These are phyloP conservation scores for Colletotrichum endophyticum DNA, from an alignment of 2,329 filamentous ascomycete genomes.

Conservation along the genomic window DNA sequence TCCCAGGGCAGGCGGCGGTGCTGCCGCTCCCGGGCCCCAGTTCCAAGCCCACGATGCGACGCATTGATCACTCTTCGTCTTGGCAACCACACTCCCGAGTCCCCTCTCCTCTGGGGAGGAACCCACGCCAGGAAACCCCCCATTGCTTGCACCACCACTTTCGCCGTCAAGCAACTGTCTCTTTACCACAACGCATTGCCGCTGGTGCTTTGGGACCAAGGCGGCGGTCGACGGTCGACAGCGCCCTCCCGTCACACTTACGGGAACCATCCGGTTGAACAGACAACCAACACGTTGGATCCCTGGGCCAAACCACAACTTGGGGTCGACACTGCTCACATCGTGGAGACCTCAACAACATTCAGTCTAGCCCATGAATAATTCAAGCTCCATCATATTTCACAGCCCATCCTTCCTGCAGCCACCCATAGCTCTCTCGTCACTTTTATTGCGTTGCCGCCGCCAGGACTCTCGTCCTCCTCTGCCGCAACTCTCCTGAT, in stretches of 20 bases:
- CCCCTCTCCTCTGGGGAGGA: background rate
- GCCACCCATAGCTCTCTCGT: background rate
- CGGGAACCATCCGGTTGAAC: background rate
- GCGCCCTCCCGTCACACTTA: background rate
- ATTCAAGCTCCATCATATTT: background rate
- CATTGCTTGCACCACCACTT: background rate
- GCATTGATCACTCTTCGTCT: background rate
- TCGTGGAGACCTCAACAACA: background rate
- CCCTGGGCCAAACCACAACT: background rate
- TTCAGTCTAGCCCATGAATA: background rate
- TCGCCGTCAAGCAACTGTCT: background rate
- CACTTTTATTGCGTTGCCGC: background rate
- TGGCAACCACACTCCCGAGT: background rate
- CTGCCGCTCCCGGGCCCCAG: background rate
- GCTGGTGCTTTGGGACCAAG: background rate
- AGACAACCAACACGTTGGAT: background rate
- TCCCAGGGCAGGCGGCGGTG: background rate
- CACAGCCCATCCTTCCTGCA: background rate
- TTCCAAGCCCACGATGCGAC: background rate
- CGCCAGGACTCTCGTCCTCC: background rate
- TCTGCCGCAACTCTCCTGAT: background rate
- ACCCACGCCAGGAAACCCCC: background rate
- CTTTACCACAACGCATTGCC: background rate
- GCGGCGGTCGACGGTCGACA: background rate
- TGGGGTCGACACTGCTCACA: background rate